Base-by-base conservation (phyloP, 768 basidiomycete genomes). In the Termitomyces sp. region DNA sequence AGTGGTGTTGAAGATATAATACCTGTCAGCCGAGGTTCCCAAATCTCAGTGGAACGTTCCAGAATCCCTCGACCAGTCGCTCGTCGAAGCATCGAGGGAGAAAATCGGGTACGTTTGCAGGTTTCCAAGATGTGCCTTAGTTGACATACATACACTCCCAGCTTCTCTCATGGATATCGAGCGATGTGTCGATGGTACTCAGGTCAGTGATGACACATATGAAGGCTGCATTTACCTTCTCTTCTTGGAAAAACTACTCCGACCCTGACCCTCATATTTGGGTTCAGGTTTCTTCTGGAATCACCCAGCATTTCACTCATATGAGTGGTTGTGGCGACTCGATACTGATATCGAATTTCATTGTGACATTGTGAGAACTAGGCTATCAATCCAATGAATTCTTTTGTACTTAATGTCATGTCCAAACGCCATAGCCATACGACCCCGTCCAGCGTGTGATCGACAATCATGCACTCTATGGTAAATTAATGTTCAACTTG, bases 291-390 rank as follows among this genome's bases (percentile, higher is more conserved):
- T 70, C 60, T 71, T 70, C 55, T 71, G 69, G 69, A 55, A 63
- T 28, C 69, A 71, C 38, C 69, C 69, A 3, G 69, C 67, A 18
- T 60, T 70, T 6, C 53, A 58, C n/a, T 48, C 55, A 41, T 71
- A 70, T 40, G 71, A 72, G 4, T 72, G 71, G 71, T 32, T 72
- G 26, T 72, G 68, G 68, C 58, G 71, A 12, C 61, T 72, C 3
- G 71, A 72, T 52, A 68, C 71, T 16, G 71, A 72, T 56, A 70
- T 72, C 38, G 65, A 68, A 43, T 72, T 72, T 52, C 69, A 72
- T 58, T 72, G 71, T 51, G 71, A 72, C 48, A 58, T 72, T n/a
- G 71, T 70, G 48, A 55, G 69, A 62, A 3, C 14, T 32, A 49
- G n/a, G 18, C n/a, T 36, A 7, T 23, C 2, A 2, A 35, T 49